These are phyloP conservation scores for Cercospora sesami DNA, from an alignment of 2,329 filamentous ascomycete species.

Conservation along the genomic window DNA sequence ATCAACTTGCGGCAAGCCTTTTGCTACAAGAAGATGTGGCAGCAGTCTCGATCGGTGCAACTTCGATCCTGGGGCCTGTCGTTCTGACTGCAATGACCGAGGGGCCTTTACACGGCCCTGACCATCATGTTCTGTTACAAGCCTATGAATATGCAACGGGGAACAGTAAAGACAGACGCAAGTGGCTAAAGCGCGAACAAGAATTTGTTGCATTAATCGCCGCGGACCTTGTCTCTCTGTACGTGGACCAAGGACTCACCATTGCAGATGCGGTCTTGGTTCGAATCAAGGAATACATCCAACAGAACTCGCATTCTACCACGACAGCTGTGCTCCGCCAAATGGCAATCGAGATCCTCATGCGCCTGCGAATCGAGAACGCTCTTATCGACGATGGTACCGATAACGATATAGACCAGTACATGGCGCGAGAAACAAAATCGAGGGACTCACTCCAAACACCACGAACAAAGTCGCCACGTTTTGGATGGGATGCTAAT, in stretches of 20 bases:
- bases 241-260: not conserved
- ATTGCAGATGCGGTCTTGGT: not conserved
- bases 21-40: not conserved
- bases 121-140: not conserved
- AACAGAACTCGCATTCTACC: not conserved
- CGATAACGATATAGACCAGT: not conserved
- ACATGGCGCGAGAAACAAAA: not conserved
- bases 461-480: not conserved
- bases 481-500: constrained; percentile 48
- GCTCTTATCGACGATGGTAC: not conserved
- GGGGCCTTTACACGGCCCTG: not conserved
- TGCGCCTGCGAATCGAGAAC: not conserved
- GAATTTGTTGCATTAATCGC: constrained; percentile 1
- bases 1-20: not conserved
- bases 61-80: not conserved
- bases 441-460: not conserved
- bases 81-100: not conserved
- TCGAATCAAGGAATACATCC: not conserved
- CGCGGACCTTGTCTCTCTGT: not conserved
- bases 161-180: not conserved
- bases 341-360: not conserved
- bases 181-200: not conserved
- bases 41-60: not conserved
- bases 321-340: not conserved
- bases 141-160: not conserved